Percentiles rank a stretch among this genome's conserved stretches.
phyloP scores from a whole-genome alignment of 768 basidiomycete genomes.

The Amanita molliuscula region DNA sequence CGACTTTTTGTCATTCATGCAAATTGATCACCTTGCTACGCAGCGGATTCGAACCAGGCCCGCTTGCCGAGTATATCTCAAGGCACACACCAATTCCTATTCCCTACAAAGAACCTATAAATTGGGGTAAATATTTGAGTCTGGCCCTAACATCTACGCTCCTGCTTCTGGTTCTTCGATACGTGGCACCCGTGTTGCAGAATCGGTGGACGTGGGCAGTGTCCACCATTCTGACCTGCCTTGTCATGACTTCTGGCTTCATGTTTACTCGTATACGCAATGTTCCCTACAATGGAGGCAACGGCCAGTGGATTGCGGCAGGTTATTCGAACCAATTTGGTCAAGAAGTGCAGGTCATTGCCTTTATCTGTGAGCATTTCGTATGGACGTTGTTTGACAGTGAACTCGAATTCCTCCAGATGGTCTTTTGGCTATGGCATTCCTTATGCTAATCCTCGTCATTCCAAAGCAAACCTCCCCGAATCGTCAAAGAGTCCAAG shows the following conservation, averaged over 20 bases:
- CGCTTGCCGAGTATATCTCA: slow-evolving; percentile 69
- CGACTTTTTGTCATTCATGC: not conserved
- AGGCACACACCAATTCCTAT: slow-evolving; percentile 69
- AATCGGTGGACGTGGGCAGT: slow-evolving; percentile 75
- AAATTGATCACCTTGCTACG: slow-evolving; percentile 1
- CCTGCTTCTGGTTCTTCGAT: slow-evolving; percentile 41
- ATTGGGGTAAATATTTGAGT: slow-evolving; percentile 52
- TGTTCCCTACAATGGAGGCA: slow-evolving; percentile 54
- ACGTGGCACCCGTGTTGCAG: slow-evolving; percentile 52
- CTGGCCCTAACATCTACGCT: slow-evolving; percentile 34
- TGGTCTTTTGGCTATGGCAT: slow-evolving; percentile 67
- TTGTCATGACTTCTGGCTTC: slow-evolving; percentile 85
- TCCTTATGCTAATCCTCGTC: slow-evolving; percentile 72
- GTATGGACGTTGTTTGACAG: not conserved
- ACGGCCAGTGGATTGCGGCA: slow-evolving; percentile 72
- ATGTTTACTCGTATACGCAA: slow-evolving; percentile 95
- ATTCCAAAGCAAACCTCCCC: slow-evolving; percentile 71
- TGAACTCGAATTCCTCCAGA: slow-evolving; percentile 40
- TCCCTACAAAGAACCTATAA: slow-evolving; percentile 72
- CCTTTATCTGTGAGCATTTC: slow-evolving; percentile 65
- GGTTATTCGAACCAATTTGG: slow-evolving; percentile 90
- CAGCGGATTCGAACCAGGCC: slow-evolving; percentile 80
- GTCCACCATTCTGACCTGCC: slow-evolving; percentile 44
- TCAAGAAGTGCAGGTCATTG: slow-evolving; percentile 84
- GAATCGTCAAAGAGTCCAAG: slow-evolving; percentile 67